These are phyloP conservation scores for Mixia osmundae DNA, from an alignment of 1,284 basidiomycete species.

Conservation along the genomic window DNA sequence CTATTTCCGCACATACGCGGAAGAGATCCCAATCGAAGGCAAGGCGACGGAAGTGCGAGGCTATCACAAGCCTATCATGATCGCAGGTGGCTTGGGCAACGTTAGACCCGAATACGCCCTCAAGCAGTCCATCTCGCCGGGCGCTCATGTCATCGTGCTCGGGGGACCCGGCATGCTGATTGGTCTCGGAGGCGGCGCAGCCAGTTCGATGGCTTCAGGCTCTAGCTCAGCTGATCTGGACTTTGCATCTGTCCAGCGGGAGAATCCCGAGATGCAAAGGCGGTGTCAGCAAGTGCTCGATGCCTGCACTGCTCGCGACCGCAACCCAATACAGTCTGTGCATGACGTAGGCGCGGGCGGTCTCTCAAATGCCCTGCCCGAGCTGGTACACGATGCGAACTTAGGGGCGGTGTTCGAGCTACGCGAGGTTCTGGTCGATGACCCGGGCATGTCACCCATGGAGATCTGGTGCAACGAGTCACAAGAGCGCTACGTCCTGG, in stretches of 20 bases:
- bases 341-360: conserved; percentile 98
- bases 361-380: conserved; percentile 84
- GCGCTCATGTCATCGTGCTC: conserved; percentile 75
- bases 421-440: conserved; percentile 72
- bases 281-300: conserved; percentile 95
- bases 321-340: conserved; percentile 78
- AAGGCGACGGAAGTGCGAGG: conserved; percentile 45
- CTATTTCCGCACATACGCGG: conserved; percentile 76
- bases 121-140: conserved; percentile 48
- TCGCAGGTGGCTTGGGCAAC: conserved; percentile 87
- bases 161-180: conserved; percentile 94
- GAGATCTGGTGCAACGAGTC: conserved; percentile 99
- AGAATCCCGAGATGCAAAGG: conserved; percentile 96
- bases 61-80: conserved; percentile 99
- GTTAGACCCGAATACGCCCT: conserved; percentile 57
- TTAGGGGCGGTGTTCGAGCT: conserved; percentile 89
- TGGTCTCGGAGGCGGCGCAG: conserved; percentile 86
- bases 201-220: conserved; percentile 73
- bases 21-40: conserved; percentile 29
- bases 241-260: conserved; percentile 90
- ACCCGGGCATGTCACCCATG: conserved; percentile 89
- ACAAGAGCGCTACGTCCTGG: conserved; percentile 93
- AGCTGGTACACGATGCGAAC: conserved; percentile 82
- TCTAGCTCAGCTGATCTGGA: conserved; percentile 75
- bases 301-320: conserved; percentile 42